Percentiles rank a stretch among this genome's conserved stretches.
These are phyloP conservation scores for Kazachstania viticola DNA, from an alignment of 805 yeast genomes.

Conservation along the genomic window DNA sequence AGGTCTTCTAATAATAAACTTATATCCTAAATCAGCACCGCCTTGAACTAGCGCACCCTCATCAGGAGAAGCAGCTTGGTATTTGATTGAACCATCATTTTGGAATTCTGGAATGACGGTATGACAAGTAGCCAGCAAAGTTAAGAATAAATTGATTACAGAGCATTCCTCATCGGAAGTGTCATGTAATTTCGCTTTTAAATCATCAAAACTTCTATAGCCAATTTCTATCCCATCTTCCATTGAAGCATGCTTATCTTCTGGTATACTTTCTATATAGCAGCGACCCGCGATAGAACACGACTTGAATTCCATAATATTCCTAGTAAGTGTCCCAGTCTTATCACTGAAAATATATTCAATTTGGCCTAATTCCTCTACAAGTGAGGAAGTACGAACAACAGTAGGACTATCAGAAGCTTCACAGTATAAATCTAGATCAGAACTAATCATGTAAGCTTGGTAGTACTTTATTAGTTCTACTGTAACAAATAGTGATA, in stretches of 20 bases:
- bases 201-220: constrained; percentile 54
- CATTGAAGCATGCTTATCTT: constrained; percentile 63
- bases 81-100: constrained; percentile 57
- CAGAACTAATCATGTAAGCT: constrained; percentile 88
- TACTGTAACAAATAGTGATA: constrained; percentile 89
- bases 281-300: constrained; percentile 89
- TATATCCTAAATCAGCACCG: constrained; percentile 80
- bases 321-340: constrained; percentile 92
- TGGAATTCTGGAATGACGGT: constrained; percentile 90
- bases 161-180: constrained; percentile 35
- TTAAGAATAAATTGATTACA: constrained; percentile 63
- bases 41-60: constrained; percentile 98
- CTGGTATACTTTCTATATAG: constrained; percentile 82
- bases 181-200: constrained; percentile 37
- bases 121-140: constrained; percentile 83
- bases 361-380: constrained; percentile 94
- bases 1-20: constrained; percentile 78
- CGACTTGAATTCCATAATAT: constrained; percentile 91
- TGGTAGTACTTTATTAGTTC: constrained; percentile 93
- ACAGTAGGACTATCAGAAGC: constrained; percentile 89
- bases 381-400: constrained; percentile 88
- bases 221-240: constrained; percentile 79
- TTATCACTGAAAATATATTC: constrained; percentile 94
- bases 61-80: constrained; percentile 98
- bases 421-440: constrained; percentile 83